Evolutionary conservation across 108 stramenopile genomes (phyloP), one percentile per base, ranked within the genome.

Genomic region (Cyclotella kingstonii): DNA sequence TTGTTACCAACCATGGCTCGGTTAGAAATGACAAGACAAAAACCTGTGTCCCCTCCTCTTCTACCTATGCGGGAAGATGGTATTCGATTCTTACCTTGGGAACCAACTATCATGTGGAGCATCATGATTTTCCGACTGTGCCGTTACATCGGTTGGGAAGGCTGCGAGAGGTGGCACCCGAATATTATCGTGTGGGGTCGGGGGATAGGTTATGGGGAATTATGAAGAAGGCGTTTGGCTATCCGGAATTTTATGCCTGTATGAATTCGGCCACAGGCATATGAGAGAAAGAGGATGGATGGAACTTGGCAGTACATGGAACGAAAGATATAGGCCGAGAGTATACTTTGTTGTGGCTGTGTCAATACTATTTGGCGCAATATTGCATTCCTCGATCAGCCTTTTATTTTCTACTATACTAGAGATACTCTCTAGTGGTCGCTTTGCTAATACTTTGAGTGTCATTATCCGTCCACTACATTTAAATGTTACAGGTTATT

Each of bases 121-220:
- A 91, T 76, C 90, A 91, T 54, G 90, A 91, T 35, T 91, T 91
- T 73, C 90, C 90, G 0, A 81, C 81, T 1, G 84, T 91, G 42
- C 90, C 90, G 1, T 63, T 88, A 2, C 79, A 87, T 67, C 42
- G 80, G 50, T 58, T 91, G 48, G 76, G 78, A 21, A 36, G 67
- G 48, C 49, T 90, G 42, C 53, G 79, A 56, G 45, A 79, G 30
- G 84, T 89, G 57, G 88, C 88, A 17, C 88, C 88, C 5, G 85
- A 89, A 52, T 89, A 71, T 70, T 89, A 89, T 74, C 79, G 59
- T 7, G 15, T 45, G 4, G 78, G 68, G 23, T 50, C 59, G 3
- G 71, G 57, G 21, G 81, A 89, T 47, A 75, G 81, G 53, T 40
- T 89, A 28, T 70, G 68, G 25, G 31, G 34, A 10, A 82, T 86